Evolutionary conservation across 2,329 filamentous ascomycete genomes (phyloP), one percentile per base, ranked within the genome.

Genomic region (Epichloe aotearoae): DNA sequence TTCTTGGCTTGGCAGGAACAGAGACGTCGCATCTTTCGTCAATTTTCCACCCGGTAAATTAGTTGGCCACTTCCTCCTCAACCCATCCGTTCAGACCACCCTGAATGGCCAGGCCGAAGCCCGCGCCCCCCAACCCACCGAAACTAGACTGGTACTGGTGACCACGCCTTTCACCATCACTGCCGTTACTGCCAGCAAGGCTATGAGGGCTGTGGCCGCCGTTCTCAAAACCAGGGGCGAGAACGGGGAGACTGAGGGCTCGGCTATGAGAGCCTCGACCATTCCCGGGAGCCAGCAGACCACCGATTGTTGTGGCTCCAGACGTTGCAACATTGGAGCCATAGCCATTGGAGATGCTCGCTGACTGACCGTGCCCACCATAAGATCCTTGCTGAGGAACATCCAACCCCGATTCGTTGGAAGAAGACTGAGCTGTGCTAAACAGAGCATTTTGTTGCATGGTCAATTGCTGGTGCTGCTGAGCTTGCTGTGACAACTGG

Each of bases 401-500:
- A 49, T 82, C 80, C 20, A 82, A 67, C 8, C 69, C 70, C 33
- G 82, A 63, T 50, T 82, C 77, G 52, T 71, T 76, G 11, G 76
- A 73, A 15, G 77, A 77, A 2, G 77, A 77, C 26, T 80, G 75
- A 30, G 82, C 83, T 54, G 84, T 83, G 55, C 84, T 86, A 63
- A 91, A 95, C 56, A 95, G 75, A 7, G 86, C 83, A 44, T 83
- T 83, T 66, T 95, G 88, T 62, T 93, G 88, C 36, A 80, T 82
- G 51, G 79, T 78, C 58, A 88, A 75, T 40, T 80, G 77, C 55
- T 85, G 80, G 50, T 86, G 85, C 46, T 81, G 77, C 56, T 87
- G 84, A 15, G 80, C 77, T 61, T 86, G 81, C 54, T 84, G 79
- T 20, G 82, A 83, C 30, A 91, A 80, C 62, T 94, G 88, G 67